Conservation (phyloP, 192 early-diverging fungal genomes). For the Coemansia sp. region DNA sequence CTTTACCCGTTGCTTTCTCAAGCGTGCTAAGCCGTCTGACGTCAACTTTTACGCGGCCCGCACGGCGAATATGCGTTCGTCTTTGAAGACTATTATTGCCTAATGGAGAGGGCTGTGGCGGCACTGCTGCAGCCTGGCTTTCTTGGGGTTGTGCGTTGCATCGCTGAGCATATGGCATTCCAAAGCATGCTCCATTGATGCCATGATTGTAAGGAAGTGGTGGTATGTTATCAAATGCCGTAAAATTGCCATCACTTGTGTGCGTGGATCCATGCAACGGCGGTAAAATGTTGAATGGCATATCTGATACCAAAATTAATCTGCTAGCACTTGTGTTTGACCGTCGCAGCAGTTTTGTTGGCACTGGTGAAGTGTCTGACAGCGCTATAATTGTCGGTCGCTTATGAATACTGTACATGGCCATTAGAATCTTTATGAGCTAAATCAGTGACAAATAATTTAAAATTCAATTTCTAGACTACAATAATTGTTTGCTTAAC, state of each 20-base stretch:
- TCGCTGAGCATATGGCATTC: constrained; percentile 33
- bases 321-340: not conserved
- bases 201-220: constrained; percentile 9
- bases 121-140: not conserved
- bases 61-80: constrained; percentile 21
- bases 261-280: not conserved
- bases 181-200: constrained; percentile 25
- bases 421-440: constrained; percentile 1
- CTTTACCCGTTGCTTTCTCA: constrained; percentile 16
- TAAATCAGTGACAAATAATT: not conserved
- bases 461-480: too few species aligned
- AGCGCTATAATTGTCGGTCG: constrained; percentile 15
- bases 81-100: not conserved
- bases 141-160: not conserved
- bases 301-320: not conserved
- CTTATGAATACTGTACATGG: not conserved
- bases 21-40: constrained; percentile 13
- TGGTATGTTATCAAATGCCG: constrained; percentile 21
- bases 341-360: not conserved
- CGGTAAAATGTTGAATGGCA: not conserved
- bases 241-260: not conserved
- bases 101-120: too few species aligned
- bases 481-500: too few species aligned
- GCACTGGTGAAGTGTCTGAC: not conserved
- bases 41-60: constrained; percentile 26